A percentile compares a stretch with the other conserved stretches of the same genome.
Conservation (phyloP, 1,139 yeast species). For the Pichia sp. region DNA sequence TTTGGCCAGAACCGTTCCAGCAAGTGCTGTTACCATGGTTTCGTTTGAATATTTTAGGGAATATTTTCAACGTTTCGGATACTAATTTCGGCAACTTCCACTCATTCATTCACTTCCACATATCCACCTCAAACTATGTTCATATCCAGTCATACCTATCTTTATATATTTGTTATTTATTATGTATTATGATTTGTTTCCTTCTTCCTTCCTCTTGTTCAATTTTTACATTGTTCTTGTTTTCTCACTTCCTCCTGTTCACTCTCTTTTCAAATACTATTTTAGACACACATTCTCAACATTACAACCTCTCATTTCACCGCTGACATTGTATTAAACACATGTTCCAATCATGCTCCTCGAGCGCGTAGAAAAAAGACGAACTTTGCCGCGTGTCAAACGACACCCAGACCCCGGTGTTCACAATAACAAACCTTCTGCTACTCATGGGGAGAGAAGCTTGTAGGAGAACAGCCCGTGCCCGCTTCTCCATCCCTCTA, state of each 20-base stretch:
- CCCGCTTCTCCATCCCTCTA: not conserved
- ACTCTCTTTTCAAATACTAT: not conserved
- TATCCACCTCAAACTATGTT: not conserved
- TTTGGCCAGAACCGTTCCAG: constrained; percentile 87
- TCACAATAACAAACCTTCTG: not conserved
- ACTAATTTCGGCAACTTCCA: not conserved
- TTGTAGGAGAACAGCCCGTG: too few species aligned
- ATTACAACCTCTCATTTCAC: not conserved
- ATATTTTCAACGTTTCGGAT: constrained; percentile 37
- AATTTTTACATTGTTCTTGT: not conserved
- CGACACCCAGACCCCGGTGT: not conserved
- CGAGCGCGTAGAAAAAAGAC: not conserved
- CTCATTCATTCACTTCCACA: not conserved
- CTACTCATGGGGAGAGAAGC: too few species aligned
- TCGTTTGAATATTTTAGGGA: constrained; percentile 83
- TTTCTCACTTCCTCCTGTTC: not conserved
- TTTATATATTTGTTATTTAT: not conserved
- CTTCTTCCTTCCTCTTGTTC: not conserved
- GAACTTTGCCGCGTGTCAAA: not conserved
- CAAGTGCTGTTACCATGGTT: constrained; percentile 90
- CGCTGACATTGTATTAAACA: not conserved
- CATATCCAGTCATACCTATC: not conserved
- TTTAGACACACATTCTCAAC: not conserved
- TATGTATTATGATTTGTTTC: not conserved
- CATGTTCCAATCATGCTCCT: not conserved